Conservation (phyloP, 352 stramenopile genomes). For the Pythium inflatum region DNA sequence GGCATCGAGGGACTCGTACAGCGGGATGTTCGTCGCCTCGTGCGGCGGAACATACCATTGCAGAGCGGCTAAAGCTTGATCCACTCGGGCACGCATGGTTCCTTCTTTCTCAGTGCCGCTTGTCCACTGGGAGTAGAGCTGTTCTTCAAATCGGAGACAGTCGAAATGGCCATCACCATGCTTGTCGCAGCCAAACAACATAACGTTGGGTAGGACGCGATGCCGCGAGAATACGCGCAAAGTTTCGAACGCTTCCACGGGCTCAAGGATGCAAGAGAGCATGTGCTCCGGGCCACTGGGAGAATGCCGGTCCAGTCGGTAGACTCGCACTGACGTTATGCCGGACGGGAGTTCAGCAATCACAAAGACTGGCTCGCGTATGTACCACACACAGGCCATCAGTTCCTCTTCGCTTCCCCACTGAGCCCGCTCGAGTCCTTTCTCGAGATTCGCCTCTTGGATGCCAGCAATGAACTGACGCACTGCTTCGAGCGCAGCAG, state of each 20-base stretch:
- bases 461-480: conserved; percentile 4
- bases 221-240: too few species aligned
- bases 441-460: neutral
- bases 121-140: neutral
- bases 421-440: neutral
- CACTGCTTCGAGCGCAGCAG: neutral
- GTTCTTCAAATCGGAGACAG: neutral
- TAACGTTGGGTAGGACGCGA: too few species aligned
- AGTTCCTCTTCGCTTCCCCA: conserved; percentile 4
- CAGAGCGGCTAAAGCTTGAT: neutral
- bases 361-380: conserved; percentile 1
- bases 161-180: neutral
- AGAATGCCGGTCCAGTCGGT: neutral
- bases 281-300: neutral
- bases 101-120: neutral
- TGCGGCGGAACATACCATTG: neutral
- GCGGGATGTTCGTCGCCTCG: neutral
- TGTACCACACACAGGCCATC: neutral
- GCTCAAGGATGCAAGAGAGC: too few species aligned
- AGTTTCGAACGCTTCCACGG: too few species aligned
- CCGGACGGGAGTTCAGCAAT: neutral
- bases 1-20: too few species aligned
- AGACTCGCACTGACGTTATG: neutral
- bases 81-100: neutral
- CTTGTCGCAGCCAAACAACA: too few species aligned